Conservation (phyloP, 2,329 filamentous ascomycete genomes). For the Gliomastix tumulicola region DNA sequence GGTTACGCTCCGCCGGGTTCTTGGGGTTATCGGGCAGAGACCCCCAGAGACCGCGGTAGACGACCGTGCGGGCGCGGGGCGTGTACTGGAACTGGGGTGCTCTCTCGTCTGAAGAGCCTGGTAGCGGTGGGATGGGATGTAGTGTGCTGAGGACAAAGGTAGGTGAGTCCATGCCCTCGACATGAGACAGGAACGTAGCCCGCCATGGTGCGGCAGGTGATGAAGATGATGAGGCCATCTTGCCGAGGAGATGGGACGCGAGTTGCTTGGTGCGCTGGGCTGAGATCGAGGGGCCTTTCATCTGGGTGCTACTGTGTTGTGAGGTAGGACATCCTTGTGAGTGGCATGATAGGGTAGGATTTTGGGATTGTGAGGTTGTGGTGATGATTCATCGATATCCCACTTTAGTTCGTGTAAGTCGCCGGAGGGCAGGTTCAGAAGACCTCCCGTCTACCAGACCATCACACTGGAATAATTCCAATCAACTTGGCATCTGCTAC, state of each 20-base stretch:
- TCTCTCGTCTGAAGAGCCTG: slow-evolving; percentile 8
- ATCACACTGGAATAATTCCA: too few relatives aligned
- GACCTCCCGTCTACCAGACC: too few relatives aligned
- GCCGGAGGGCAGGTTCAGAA: too few relatives aligned
- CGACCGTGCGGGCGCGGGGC: slow-evolving; percentile 68
- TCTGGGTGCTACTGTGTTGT: too few relatives aligned
- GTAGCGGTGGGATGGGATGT: slow-evolving; percentile 21
- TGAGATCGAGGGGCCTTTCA: neutral
- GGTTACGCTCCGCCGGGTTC: slow-evolving; percentile 68
- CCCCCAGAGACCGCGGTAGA: slow-evolving; percentile 81
- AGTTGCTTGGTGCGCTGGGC: slow-evolving; percentile 17
- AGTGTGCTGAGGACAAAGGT: slow-evolving; percentile 45
- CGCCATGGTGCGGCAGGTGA: slow-evolving; percentile 45
- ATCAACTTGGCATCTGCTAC: too few relatives aligned
- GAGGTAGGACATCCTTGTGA: too few relatives aligned
- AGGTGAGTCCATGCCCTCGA: slow-evolving; percentile 37
- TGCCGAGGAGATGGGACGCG: slow-evolving; percentile 16
- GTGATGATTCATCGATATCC: too few relatives aligned
- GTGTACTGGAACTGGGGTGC: too few relatives aligned
- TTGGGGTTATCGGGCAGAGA: slow-evolving; percentile 63
- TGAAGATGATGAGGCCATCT: slow-evolving; percentile 12
- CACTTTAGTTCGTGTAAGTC: too few relatives aligned
- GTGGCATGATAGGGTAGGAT: too few relatives aligned
- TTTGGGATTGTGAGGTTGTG: too few relatives aligned
- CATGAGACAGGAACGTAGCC: slow-evolving; percentile 40